Conservation (phyloP, 2,329 filamentous ascomycete species). For the Pyricularia sp. region DNA sequence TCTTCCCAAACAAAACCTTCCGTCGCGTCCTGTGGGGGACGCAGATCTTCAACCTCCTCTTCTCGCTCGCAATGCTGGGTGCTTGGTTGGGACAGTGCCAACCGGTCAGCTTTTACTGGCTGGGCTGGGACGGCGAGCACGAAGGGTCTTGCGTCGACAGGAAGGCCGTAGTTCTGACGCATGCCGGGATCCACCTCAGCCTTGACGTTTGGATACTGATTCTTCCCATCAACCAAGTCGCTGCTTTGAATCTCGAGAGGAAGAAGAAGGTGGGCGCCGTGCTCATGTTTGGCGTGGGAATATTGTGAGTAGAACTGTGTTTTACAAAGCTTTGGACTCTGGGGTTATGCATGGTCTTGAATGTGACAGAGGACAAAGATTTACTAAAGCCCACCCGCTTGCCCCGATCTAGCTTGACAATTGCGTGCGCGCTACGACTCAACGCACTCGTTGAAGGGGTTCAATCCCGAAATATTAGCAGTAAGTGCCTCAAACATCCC, state of each 20-base stretch:
- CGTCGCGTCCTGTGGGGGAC: slow-evolving; percentile 29
- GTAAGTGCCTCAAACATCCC: not conserved
- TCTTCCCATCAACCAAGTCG: slow-evolving; percentile 32
- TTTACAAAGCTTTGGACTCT: not conserved
- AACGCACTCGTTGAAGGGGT: slow-evolving; percentile 12
- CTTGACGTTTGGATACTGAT: slow-evolving; percentile 39
- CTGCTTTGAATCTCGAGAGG: slow-evolving; percentile 25
- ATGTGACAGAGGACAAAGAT: not conserved
- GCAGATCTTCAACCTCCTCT: slow-evolving; percentile 23
- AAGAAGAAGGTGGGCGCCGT: slow-evolving; percentile 32
- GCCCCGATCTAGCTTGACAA: slow-evolving; percentile 12
- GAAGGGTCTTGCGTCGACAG: slow-evolving; percentile 34
- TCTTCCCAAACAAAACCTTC: slow-evolving; percentile 31
- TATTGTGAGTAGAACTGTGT: slow-evolving; percentile 12
- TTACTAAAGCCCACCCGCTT: not conserved
- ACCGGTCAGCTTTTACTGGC: slow-evolving; percentile 40
- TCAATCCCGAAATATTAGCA: not conserved
- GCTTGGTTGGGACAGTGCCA: slow-evolving; percentile 36
- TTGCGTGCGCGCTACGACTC: slow-evolving; percentile 19
- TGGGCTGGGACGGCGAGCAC: slow-evolving; percentile 33
- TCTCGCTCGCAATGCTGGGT: slow-evolving; percentile 27
- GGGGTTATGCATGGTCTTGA: not conserved
- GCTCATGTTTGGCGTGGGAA: slow-evolving; percentile 34
- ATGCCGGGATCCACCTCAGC: slow-evolving; percentile 36
- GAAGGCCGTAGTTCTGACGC: slow-evolving; percentile 35